These are phyloP conservation scores for Coprinellus micaceus DNA, from an alignment of 768 basidiomycete species.

Conservation along the genomic window DNA sequence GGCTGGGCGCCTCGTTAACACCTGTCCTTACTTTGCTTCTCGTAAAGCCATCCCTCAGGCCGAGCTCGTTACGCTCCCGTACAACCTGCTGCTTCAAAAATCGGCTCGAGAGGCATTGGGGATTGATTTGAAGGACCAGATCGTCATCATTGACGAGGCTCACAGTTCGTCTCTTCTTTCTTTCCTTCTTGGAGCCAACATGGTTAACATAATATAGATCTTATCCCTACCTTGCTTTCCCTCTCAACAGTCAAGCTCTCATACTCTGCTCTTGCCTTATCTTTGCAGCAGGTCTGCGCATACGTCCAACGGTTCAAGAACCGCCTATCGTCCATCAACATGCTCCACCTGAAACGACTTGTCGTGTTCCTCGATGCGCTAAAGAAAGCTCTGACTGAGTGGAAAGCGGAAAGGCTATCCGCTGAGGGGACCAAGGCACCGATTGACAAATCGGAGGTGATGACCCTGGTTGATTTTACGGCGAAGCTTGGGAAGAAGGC, in stretches of 20 bases:
- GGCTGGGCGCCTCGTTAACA: constrained; percentile 61
- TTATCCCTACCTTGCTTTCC: constrained; percentile 86
- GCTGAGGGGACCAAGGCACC: no score
- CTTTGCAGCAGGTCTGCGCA: constrained; percentile 68
- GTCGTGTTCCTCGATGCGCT: constrained; percentile 70
- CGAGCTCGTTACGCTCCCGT: constrained; percentile 92
- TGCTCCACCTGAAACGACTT: constrained; percentile 77
- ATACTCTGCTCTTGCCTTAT: constrained; percentile 49
- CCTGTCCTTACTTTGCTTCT: constrained; percentile 93
- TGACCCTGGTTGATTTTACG: constrained; percentile 66
- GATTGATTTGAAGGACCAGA: constrained; percentile 78
- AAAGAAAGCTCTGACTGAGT: constrained; percentile 52
- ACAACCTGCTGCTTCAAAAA: constrained; percentile 85
- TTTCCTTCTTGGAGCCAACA: not conserved
- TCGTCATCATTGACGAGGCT: constrained; percentile 93
- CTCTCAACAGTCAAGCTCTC: constrained; percentile 73
- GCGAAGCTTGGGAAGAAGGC: constrained; percentile 62
- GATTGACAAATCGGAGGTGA: constrained; percentile 52
- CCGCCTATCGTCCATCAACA: constrained; percentile 68
- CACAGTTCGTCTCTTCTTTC: constrained; percentile 64
- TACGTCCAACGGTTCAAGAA: constrained; percentile 78
- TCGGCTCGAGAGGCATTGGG: constrained; percentile 82
- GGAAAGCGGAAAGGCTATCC: constrained; percentile 37
- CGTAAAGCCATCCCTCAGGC: constrained; percentile 85
- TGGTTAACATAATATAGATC: constrained; percentile 53